Base-by-base conservation (phyloP, 345 rosid genomes). In the Salix viminalis region DNA sequence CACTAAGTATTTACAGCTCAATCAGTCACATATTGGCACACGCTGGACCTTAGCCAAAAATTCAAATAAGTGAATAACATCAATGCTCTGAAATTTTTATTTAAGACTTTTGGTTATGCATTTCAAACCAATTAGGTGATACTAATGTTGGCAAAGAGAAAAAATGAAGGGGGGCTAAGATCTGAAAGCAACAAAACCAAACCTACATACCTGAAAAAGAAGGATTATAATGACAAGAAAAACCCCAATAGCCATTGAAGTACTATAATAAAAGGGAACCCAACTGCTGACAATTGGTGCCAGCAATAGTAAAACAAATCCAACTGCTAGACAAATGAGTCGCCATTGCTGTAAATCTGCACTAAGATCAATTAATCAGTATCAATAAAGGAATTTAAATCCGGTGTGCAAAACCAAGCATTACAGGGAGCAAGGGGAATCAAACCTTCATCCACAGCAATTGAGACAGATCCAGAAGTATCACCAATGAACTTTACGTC, bases 231-330 rank as follows among this genome's bases (percentile, higher is more conserved):
- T 70, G 76, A 93, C 92, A 56, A 96, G 98, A 77, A 96, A 85
- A 84, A 96, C 77, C 15, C 99, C 98, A 69, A 96, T 85, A 12
- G 91, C 97, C 97, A 96, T 96, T 46, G 94, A 96, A 75, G 92
- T 89, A 80, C 94, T 90, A 80, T 96, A 94, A 76, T 96, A 94
- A 79, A 96, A 96, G 4, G 97, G 98, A 86, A 90, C 92, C 99
- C 99, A 96, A 69, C 84, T 79, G 81, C 97, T 92, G 80, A 91
- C 90, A 72, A 91, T 69, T 23, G 99, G 95, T 32, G 97, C 97
- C 75, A 90, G 74, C 77, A 96, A 69, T 46, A 92, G 79, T 72
- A 94, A 73, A 24, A 86, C 48, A 74, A 94, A 76, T 78, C 98
- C 97, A 39, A 74, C 69, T 18, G 82, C 94, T 23, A 96, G 87